Percentiles rank a stretch among this genome's conserved stretches.
These are phyloP conservation scores for Protoeuglena noctilucae DNA, from an alignment of 139 green algal species.

Conservation along the genomic window DNA sequence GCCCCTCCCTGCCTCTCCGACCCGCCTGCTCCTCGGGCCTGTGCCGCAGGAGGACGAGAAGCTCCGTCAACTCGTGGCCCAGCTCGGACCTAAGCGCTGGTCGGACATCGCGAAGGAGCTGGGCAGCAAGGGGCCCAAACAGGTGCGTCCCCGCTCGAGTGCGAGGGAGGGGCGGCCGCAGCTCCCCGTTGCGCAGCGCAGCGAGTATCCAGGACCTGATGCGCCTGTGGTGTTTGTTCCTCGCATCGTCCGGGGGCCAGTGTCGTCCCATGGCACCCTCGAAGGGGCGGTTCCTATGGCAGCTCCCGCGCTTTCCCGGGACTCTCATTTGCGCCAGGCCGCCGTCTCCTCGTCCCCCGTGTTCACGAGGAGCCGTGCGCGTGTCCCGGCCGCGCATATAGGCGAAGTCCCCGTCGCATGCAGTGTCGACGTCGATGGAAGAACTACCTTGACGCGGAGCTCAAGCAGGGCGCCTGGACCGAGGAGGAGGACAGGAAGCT, in stretches of 20 bases:
- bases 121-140: constrained; percentile 43
- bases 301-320: background rate
- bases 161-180: background rate
- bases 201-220: background rate
- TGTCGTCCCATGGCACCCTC: no score
- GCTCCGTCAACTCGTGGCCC: constrained; percentile 31
- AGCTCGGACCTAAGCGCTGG: constrained; percentile 51
- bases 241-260: background rate
- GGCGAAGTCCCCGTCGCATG: background rate
- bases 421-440: constrained; percentile 55
- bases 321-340: background rate
- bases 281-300: no score
- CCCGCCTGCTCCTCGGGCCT: no score
- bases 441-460: constrained; percentile 42
- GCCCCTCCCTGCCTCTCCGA: no score
- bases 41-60: constrained; percentile 39
- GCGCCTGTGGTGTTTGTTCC: background rate
- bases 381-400: background rate
- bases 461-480: constrained; percentile 50
- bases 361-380: background rate
- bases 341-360: background rate
- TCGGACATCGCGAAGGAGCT: constrained; percentile 33
- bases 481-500: constrained; percentile 24
- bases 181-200: background rate
- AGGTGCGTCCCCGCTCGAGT: constrained; percentile 15